Conservation (phyloP, 306 rosid species). For the Glycine latifolia region DNA sequence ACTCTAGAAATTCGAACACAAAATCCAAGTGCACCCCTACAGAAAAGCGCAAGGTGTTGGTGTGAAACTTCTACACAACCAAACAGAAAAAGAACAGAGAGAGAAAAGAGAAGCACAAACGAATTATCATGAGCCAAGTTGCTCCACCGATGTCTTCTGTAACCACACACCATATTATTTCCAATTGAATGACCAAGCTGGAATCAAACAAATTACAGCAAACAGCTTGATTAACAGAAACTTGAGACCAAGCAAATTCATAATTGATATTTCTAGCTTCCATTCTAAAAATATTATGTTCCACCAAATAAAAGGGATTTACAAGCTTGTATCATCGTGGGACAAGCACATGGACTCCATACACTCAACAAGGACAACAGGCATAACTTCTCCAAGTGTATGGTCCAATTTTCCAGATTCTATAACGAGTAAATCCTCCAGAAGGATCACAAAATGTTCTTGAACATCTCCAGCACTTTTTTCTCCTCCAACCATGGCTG, state of each 20-base stretch:
- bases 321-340: conserved; percentile 40
- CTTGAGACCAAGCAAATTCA: conserved; percentile 2
- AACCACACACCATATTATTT: conserved; percentile 21
- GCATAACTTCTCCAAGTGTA: conserved; percentile 50
- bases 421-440: conserved; percentile 74
- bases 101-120: neutral
- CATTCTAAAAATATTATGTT: conserved; percentile 4
- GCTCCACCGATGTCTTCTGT: neutral
- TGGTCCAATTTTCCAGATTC: conserved; percentile 75
- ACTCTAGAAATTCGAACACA: too few relatives aligned
- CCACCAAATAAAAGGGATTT: conserved; percentile 10
- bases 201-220: conserved; percentile 16
- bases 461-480: conserved; percentile 77
- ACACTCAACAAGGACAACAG: conserved; percentile 50
- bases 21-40: neutral
- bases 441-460: conserved; percentile 68
- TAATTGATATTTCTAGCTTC: neutral
- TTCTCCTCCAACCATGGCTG: conserved; percentile 74
- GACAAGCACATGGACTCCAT: neutral
- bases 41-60: neutral
- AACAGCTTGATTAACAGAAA: conserved; percentile 26
- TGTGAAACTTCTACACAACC: conserved; percentile 1
- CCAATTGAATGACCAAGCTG: conserved; percentile 29
- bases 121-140: neutral
- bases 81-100: neutral